phyloP scores from a whole-genome alignment of 768 basidiomycete genomes.

The Mycena rosella region DNA sequence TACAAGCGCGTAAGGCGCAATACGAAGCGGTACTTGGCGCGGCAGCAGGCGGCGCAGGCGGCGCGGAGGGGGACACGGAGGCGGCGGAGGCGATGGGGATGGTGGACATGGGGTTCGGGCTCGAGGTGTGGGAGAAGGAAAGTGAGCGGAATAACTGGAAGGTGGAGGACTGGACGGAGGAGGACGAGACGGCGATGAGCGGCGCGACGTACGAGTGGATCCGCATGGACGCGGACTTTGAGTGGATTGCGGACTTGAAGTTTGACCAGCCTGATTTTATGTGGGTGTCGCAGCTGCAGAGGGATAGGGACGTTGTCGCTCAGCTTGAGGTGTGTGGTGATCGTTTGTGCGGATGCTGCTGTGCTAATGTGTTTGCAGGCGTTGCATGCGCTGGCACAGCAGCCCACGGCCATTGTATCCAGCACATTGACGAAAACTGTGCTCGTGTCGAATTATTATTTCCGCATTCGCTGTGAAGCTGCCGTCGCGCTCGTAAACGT shows the following conservation, averaged over 20 bases:
- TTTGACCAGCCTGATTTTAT: conserved; percentile 98
- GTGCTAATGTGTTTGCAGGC: conserved; percentile 66
- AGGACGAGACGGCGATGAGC: conserved; percentile 93
- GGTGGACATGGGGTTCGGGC: conserved; percentile 93
- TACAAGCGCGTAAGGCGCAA: conserved; percentile 97
- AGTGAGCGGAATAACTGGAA: conserved; percentile 94
- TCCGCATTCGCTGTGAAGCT: conserved; percentile 95
- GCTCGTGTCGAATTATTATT: conserved; percentile 95
- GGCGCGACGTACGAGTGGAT: conserved; percentile 99
- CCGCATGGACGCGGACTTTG: conserved; percentile 97
- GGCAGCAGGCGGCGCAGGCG: conserved; percentile 93
- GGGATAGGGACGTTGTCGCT: conserved; percentile 96
- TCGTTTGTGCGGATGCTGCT: conserved; percentile 6
- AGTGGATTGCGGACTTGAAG: conserved; percentile 95
- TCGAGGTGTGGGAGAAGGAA: conserved; percentile 97
- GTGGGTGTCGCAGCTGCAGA: conserved; percentile 97
- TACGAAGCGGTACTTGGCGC: conserved; percentile 94
- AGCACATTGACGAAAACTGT: conserved; percentile 94
- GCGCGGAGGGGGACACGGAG: conserved; percentile 94
- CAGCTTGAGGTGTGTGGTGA: conserved; percentile 84
- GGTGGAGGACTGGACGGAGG: conserved; percentile 98
- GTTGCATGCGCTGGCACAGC: conserved; percentile 86
- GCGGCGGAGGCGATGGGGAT: conserved; percentile 95
- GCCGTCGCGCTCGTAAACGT: conserved; percentile 87
- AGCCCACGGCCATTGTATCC: conserved; percentile 87